A percentile compares a stretch with the other conserved stretches of the same genome.
Evolutionary conservation across 768 basidiomycete genomes (phyloP).

Genomic region (Russula compacta): DNA sequence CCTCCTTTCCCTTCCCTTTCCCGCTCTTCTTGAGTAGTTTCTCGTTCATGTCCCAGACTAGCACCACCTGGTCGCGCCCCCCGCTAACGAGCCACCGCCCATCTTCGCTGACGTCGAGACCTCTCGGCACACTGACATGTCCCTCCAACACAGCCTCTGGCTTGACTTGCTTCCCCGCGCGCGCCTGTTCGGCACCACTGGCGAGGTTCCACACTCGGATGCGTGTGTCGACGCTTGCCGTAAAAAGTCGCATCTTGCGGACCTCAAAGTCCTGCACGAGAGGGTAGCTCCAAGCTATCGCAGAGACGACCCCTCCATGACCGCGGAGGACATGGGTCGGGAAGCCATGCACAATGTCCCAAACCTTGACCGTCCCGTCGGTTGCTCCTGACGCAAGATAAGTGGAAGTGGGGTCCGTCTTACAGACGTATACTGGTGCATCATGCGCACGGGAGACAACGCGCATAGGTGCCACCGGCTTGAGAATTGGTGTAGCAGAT

Average conservation of each 20-base stretch:
- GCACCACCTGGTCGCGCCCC: slow-evolving; percentile 85
- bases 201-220: slow-evolving; percentile 89
- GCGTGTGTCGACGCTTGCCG: slow-evolving; percentile 85
- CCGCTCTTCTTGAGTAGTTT: slow-evolving; percentile 29
- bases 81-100: slow-evolving; percentile 88
- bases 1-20: slow-evolving; percentile 42
- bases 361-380: slow-evolving; percentile 95
- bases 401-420: slow-evolving; percentile 74
- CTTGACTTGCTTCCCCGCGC: slow-evolving; percentile 46
- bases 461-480: slow-evolving; percentile 58
- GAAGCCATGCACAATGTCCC: slow-evolving; percentile 82
- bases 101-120: slow-evolving; percentile 75
- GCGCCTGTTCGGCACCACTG: slow-evolving; percentile 40
- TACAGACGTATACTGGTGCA: slow-evolving; percentile 87
- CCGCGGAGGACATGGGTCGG: slow-evolving; percentile 93
- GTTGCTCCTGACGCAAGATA: slow-evolving; percentile 94
- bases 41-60: slow-evolving; percentile 76
- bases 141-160: slow-evolving; percentile 84
- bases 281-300: slow-evolving; percentile 77
- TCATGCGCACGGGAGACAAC: slow-evolving; percentile 81
- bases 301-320: slow-evolving; percentile 95
- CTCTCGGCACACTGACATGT: slow-evolving; percentile 90
- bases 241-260: slow-evolving; percentile 69
- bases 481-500: slow-evolving; percentile 32
- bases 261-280: slow-evolving; percentile 33